Conservation (phyloP, 345 rosid species). For the Hypericum perforatum region DNA sequence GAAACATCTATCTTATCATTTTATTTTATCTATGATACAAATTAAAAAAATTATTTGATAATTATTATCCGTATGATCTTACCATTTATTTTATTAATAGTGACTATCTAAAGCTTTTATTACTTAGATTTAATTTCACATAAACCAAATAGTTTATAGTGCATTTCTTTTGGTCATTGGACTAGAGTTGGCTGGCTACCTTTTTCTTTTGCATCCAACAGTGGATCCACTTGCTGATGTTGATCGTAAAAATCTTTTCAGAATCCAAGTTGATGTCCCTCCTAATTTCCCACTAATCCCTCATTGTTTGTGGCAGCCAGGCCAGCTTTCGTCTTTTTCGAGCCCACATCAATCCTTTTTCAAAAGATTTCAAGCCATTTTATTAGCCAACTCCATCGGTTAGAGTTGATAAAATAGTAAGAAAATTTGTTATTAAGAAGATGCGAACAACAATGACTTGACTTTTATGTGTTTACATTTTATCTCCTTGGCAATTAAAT, state of each 20-base stretch:
- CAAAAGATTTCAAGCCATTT: not conserved
- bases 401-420: not conserved
- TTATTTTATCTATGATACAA: too few relatives aligned
- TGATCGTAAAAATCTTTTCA: slow-evolving; percentile 17
- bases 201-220: slow-evolving; percentile 15
- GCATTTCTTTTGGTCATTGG: slow-evolving; percentile 27
- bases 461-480: too few relatives aligned
- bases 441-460: too few relatives aligned
- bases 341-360: not conserved
- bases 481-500: too few relatives aligned
- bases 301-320: slow-evolving; percentile 3
- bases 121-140: not conserved
- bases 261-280: slow-evolving; percentile 9
- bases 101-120: slow-evolving; percentile 6
- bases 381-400: too few relatives aligned
- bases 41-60: too few relatives aligned
- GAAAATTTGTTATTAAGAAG: too few relatives aligned
- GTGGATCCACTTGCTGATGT: slow-evolving; percentile 37
- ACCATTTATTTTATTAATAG: too few relatives aligned
- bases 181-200: slow-evolving; percentile 1
- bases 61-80: too few relatives aligned
- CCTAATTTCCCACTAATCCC: slow-evolving; percentile 27
- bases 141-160: not conserved
- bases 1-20: too few relatives aligned
- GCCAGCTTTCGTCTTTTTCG: not conserved